Conservation (phyloP, 2,329 filamentous ascomycete genomes). For the Calonectria hawksworthii region DNA sequence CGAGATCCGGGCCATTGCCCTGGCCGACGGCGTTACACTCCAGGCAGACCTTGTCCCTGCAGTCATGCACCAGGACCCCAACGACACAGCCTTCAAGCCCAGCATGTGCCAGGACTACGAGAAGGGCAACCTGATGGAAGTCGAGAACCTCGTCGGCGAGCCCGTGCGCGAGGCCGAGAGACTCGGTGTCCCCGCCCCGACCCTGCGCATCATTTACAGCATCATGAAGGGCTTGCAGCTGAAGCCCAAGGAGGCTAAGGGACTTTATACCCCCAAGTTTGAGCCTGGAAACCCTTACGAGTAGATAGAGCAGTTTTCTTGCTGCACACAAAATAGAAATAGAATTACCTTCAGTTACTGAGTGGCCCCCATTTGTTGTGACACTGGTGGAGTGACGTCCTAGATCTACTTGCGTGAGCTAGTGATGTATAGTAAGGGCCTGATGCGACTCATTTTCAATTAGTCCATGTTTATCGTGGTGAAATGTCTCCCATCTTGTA, state of each 20-base stretch:
- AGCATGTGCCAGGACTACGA: slow-evolving; percentile 68
- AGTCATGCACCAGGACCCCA: slow-evolving; percentile 68
- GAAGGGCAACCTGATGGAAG: slow-evolving; percentile 59
- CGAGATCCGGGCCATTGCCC: slow-evolving; percentile 64
- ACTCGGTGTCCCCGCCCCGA: slow-evolving; percentile 63
- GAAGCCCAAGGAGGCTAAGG: slow-evolving; percentile 60
- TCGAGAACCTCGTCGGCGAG: slow-evolving; percentile 67
- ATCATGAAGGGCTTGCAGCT: slow-evolving; percentile 64
- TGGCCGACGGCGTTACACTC: slow-evolving; percentile 56
- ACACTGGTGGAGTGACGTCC: neutral
- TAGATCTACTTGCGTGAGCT: neutral
- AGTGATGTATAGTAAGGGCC: neutral
- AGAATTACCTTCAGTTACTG: neutral
- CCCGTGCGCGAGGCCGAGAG: slow-evolving; percentile 61
- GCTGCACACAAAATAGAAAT: neutral
- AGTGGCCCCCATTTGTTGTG: no score
- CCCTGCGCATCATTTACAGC: slow-evolving; percentile 62
- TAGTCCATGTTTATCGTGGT: neutral
- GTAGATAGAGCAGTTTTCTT: neutral
- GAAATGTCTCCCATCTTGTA: neutral
- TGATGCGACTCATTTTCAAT: neutral
- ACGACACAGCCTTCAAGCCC: slow-evolving; percentile 63
- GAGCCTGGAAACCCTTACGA: slow-evolving; percentile 41
- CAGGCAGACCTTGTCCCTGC: slow-evolving; percentile 59
- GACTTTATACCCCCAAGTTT: slow-evolving; percentile 44